Evolutionary conservation across 345 rosid genomes (phyloP).

Genomic region (Odontarrhena argentea): DNA sequence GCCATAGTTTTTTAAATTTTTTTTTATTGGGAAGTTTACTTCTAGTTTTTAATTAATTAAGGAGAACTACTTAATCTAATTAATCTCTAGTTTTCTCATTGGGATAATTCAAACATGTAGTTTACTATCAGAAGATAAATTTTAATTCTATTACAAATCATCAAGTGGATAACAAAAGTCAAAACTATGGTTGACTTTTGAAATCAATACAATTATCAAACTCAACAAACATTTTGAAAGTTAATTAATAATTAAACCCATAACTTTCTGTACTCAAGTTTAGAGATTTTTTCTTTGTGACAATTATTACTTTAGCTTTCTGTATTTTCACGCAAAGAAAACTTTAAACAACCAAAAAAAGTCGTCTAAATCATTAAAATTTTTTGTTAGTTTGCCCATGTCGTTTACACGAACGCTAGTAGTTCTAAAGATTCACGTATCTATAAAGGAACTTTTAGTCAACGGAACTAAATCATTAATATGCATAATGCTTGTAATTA

Average conservation of each 20-base stretch:
- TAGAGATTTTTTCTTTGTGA: slow-evolving; percentile 15
- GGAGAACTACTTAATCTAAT: too few species aligned
- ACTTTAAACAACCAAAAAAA: slow-evolving; percentile 3
- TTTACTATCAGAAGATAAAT: too few species aligned
- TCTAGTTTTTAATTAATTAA: too few species aligned
- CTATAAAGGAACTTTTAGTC: slow-evolving; percentile 19
- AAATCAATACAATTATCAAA: not conserved
- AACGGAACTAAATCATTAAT: slow-evolving; percentile 18
- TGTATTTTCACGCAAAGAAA: not conserved
- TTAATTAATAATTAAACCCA: too few species aligned
- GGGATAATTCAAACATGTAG: too few species aligned
- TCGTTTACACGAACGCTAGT: slow-evolving; percentile 27
- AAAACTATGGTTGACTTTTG: not conserved
- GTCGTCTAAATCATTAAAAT: not conserved
- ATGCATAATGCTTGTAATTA: not conserved
- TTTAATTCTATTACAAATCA: too few species aligned
- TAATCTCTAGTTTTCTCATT: too few species aligned
- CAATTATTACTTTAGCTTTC: slow-evolving; percentile 8
- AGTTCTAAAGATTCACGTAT: slow-evolving; percentile 28
- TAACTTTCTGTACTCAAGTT: not conserved
- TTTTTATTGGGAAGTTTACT: too few species aligned
- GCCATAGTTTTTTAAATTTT: too few species aligned
- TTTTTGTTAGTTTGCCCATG: slow-evolving; percentile 28
- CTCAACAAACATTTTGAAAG: too few species aligned
- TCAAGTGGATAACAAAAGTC: not conserved